A percentile compares a stretch with the other conserved stretches of the same genome.
Evolutionary conservation across 225 moss, liverwort and hornwort genomes (phyloP).

Genomic region (Bryum argenteum): DNA sequence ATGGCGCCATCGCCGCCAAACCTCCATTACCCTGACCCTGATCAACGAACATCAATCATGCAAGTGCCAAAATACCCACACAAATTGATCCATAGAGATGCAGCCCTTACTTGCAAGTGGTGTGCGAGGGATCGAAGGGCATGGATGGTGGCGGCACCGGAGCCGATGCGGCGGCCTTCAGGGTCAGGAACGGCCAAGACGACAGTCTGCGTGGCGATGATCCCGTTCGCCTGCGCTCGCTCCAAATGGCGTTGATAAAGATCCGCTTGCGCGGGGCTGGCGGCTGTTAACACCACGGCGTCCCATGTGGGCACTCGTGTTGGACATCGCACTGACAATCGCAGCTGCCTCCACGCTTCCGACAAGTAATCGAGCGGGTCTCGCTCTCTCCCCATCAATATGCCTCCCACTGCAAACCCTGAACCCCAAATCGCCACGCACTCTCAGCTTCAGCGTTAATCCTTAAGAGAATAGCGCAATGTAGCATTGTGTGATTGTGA

Average conservation of each 20-base stretch:
- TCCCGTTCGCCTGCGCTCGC: conserved; percentile 54
- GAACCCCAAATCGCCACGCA: not conserved
- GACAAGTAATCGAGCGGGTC: conserved; percentile 50
- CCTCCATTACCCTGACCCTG: conserved; percentile 23
- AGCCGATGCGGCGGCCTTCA: conserved; percentile 65
- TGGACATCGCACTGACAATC: conserved; percentile 63
- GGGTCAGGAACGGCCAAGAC: conserved; percentile 74
- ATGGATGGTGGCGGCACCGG: conserved; percentile 66
- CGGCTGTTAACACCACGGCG: conserved; percentile 70
- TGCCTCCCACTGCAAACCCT: not conserved
- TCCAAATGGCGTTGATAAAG: conserved; percentile 53
- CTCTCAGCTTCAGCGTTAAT: too few species aligned
- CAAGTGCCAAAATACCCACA: not conserved
- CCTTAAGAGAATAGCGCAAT: too few species aligned
- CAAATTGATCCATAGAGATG: not conserved
- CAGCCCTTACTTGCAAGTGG: conserved; percentile 37
- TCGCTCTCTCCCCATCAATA: conserved; percentile 26
- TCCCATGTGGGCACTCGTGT: conserved; percentile 63
- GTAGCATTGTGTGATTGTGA: too few species aligned
- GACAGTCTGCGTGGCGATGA: conserved; percentile 48
- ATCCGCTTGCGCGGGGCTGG: conserved; percentile 69
- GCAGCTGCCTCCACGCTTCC: conserved; percentile 69
- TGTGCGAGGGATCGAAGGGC: conserved; percentile 58
- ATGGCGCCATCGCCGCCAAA: conserved; percentile 20
- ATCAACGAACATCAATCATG: not conserved